Evolutionary conservation across 2,329 filamentous ascomycete species (phyloP).

Genomic region (Trichoderma sp.): DNA sequence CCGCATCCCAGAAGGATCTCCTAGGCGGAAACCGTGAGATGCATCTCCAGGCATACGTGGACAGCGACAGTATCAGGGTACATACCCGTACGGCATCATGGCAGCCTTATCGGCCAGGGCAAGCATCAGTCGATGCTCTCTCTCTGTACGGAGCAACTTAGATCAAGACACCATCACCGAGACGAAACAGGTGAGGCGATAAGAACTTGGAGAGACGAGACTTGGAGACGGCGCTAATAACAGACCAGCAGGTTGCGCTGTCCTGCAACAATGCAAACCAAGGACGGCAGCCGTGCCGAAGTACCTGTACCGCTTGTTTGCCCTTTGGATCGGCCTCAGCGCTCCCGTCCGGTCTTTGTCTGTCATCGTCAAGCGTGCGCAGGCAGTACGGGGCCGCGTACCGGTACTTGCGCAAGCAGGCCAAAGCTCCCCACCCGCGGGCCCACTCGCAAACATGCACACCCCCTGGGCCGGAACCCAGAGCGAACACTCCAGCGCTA

Average conservation of each 20-base stretch:
- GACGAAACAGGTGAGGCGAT: slow-evolving; percentile 11
- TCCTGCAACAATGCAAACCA: too few relatives aligned
- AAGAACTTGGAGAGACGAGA: background rate
- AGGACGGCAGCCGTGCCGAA: background rate
- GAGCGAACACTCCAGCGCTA: background rate
- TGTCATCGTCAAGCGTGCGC: too few relatives aligned
- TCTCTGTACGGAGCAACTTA: too few relatives aligned
- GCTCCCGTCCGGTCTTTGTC: too few relatives aligned
- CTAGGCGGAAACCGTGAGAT: background rate
- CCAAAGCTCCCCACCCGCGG: slow-evolving; percentile 12
- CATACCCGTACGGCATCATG: background rate
- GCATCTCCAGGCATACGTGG: background rate
- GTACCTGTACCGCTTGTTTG: background rate
- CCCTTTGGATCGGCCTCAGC: too few relatives aligned
- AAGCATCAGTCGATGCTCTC: background rate
- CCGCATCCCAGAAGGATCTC: too few relatives aligned
- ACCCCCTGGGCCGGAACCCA: background rate
- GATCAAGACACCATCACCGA: background rate
- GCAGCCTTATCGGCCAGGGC: background rate
- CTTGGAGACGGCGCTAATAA: background rate
- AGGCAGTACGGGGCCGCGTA: background rate
- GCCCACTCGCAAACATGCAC: background rate
- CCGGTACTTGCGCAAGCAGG: background rate
- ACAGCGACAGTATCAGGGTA: background rate
- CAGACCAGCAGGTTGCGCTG: background rate